Evolutionary conservation across 208 protist genomes (phyloP).

Genomic region (Zelonia costaricensis): DNA sequence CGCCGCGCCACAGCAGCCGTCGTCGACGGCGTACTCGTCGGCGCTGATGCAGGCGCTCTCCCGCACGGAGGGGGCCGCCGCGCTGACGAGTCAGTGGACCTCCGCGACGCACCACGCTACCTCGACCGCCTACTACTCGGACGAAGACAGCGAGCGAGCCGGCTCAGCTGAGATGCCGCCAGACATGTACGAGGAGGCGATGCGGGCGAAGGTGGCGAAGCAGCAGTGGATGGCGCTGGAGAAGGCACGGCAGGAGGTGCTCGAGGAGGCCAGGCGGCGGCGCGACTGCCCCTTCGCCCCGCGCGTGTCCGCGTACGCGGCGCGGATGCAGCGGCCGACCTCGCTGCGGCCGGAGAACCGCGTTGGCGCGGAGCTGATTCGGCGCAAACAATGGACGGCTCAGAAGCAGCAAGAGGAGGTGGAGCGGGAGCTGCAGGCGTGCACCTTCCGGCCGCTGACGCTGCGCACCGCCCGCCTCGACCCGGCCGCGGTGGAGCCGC

Average conservation of each 20-base stretch:
- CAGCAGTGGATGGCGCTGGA: conserved; percentile 84
- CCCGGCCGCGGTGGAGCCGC: conserved; percentile 21
- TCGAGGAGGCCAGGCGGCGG: conserved; percentile 55
- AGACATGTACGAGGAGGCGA: conserved; percentile 73
- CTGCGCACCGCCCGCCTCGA: conserved; percentile 46
- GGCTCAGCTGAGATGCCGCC: conserved; percentile 13
- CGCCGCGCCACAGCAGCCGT: neutral
- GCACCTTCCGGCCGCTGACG: conserved; percentile 86
- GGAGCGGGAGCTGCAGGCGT: conserved; percentile 63
- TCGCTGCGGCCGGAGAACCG: conserved; percentile 74
- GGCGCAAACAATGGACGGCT: conserved; percentile 61
- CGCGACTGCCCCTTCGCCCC: conserved; percentile 82
- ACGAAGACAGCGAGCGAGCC: neutral
- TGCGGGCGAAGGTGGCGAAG: conserved; percentile 74
- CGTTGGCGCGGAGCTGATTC: conserved; percentile 61
- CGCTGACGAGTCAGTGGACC: conserved; percentile 19
- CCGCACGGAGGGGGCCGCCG: conserved; percentile 39
- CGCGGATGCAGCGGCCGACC: conserved; percentile 52
- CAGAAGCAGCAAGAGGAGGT: conserved; percentile 56
- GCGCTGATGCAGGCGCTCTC: conserved; percentile 65
- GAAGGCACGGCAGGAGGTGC: conserved; percentile 59
- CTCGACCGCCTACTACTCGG: conserved; percentile 4
- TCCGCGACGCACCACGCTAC: conserved; percentile 4
- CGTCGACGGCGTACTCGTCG: conserved; percentile 40
- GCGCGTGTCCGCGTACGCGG: conserved; percentile 63